Conservation (phyloP, 1,284 basidiomycete species). For the Trichosporon faecale region DNA sequence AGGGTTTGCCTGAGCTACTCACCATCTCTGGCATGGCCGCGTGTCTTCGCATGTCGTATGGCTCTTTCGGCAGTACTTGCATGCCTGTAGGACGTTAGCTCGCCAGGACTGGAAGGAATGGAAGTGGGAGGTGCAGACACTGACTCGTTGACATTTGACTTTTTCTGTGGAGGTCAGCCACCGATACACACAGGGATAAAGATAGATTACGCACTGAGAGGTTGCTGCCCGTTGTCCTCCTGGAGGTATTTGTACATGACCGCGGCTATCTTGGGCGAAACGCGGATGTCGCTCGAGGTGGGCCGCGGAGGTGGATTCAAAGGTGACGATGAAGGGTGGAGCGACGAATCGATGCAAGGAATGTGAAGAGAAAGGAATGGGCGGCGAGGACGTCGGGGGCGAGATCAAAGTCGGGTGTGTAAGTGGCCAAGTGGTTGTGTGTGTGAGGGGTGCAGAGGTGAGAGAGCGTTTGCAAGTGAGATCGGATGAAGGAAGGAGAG, state of each 20-base stretch:
- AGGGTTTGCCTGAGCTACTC: neutral
- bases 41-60: constrained; percentile 27
- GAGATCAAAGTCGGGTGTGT: neutral
- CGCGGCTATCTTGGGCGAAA: constrained; percentile 4
- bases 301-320: neutral
- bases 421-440: neutral
- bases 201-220: constrained; percentile 17
- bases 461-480: neutral
- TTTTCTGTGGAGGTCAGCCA: constrained; percentile 19
- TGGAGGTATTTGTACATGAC: constrained; percentile 29
- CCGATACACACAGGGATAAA: neutral
- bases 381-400: neutral
- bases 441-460: neutral
- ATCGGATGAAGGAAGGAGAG: neutral
- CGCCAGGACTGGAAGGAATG: neutral
- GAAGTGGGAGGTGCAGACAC: neutral
- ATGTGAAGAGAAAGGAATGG: neutral
- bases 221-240: constrained; percentile 23
- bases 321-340: neutral
- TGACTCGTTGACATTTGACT: constrained; percentile 25
- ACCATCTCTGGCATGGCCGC: constrained; percentile 27
- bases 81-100: constrained; percentile 19
- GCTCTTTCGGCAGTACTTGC: constrained; percentile 28
- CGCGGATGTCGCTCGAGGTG: constrained; percentile 1
- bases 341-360: neutral